Base-by-base conservation (phyloP, 495 filamentous ascomycete species). In the Aspergillus bridgeri region DNA sequence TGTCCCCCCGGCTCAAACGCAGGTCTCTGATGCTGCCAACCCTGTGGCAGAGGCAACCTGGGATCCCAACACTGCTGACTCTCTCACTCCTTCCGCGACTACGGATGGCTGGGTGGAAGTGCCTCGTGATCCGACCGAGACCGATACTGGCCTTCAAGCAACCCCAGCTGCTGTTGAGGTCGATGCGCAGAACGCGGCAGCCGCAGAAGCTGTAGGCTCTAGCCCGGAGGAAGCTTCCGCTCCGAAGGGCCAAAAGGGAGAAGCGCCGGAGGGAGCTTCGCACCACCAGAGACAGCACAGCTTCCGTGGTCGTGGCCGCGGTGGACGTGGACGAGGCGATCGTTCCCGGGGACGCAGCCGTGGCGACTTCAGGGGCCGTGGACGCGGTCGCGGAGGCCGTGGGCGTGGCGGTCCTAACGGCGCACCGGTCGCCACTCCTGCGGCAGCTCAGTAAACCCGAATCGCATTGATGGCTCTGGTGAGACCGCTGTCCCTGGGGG, bases 61-160 rank as follows among this genome's bases (percentile, higher is more conserved):
- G 86, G 86, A 91, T 63, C 71, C 73, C 25, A 74, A 73, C 57
- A 57, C 75, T 15, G 65, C 70, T 42, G 78, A 53, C 42, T 62
- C 64, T 43, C 51, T 69, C 43, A 71, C 61, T 67, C 78, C 70
- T 42, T 82, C 78, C 59, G 78, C 74, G 62, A 84, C 71, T 71
- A 81, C 84, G 7, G 88, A 94, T 61, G 83, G 83, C 59, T 95
- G 86, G 87, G 86, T 92, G 50, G 83, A 90, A 69, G 82, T 92
- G 44, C 84, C 89, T 43, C 88, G 89, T 56, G 78, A 86, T 65
- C 83, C 89, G 42, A 75, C 83, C 38, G 90, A 95, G 70, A 87
- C 88, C 13, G 91, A 94, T 48, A 86, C 80, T 60, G 81, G 83
- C 18, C 64, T 84, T 13, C 66, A 79, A n/a, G 82, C 83, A 9